These are phyloP conservation scores for Colletotrichum limetticola DNA, from an alignment of 2,329 filamentous ascomycete genomes.

Conservation along the genomic window DNA sequence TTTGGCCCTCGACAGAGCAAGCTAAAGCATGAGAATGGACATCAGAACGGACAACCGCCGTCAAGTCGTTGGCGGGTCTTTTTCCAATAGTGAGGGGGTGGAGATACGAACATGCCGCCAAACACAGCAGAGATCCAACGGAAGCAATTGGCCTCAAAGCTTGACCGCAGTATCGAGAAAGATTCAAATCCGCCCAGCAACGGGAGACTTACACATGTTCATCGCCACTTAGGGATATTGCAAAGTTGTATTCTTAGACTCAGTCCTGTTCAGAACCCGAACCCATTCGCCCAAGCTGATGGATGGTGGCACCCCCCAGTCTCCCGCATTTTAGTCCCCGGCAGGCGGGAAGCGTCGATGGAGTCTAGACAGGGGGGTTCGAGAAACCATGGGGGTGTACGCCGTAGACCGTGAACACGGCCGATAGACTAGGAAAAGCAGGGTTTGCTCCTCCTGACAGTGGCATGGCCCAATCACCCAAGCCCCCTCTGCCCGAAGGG, in stretches of 20 bases:
- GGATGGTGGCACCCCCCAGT: slow-evolving; percentile 9
- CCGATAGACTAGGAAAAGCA: slow-evolving; percentile 5
- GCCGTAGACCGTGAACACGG: neutral
- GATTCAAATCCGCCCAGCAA: slow-evolving; percentile 15
- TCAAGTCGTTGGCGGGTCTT: neutral
- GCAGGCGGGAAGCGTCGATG: slow-evolving; percentile 22
- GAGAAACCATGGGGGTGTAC: slow-evolving; percentile 8
- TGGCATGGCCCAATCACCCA: slow-evolving; percentile 18
- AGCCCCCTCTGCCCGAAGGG: neutral
- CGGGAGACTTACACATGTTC: slow-evolving; percentile 32
- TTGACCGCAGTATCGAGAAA: neutral
- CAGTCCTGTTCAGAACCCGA: neutral
- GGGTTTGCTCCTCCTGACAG: slow-evolving; percentile 18
- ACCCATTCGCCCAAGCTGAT: slow-evolving; percentile 19
- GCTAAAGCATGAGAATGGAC: neutral
- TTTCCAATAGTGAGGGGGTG: neutral
- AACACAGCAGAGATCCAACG: neutral
- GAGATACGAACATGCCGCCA: neutral
- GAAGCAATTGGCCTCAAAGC: neutral
- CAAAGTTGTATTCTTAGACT: neutral
- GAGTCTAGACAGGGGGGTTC: slow-evolving; percentile 5
- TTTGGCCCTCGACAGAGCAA: slow-evolving; percentile 23
- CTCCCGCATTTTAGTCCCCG: slow-evolving; percentile 28
- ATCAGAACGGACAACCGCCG: neutral
- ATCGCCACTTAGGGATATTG: slow-evolving; percentile 6